A percentile compares a stretch with the other conserved stretches of the same genome.
Evolutionary conservation across 306 rosid genomes (phyloP).

Genomic region (Prunus davidiana): DNA sequence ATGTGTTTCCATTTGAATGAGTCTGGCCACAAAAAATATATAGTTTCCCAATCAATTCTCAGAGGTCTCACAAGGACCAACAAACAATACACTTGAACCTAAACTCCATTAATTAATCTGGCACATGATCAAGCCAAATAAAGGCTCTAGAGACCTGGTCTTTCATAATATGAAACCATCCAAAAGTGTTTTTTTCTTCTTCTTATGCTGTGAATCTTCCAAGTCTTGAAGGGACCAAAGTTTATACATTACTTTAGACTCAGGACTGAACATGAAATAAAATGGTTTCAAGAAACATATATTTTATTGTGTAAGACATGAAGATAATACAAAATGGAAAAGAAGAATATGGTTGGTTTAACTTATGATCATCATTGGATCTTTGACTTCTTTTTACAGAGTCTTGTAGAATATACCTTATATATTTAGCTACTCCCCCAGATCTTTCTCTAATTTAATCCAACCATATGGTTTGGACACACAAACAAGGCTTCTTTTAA

Average conservation of each 20-base stretch:
- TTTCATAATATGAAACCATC: constrained; percentile 15
- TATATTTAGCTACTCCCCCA: constrained; percentile 3
- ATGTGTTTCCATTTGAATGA: neutral
- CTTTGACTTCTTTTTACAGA: constrained; percentile 14
- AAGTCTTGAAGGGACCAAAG: constrained; percentile 33
- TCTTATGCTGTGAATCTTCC: constrained; percentile 23
- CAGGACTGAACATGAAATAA: neutral
- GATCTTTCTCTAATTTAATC: constrained; percentile 11
- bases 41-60: neutral
- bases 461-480: constrained; percentile 23
- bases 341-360: neutral
- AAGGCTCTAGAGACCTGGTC: neutral
- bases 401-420: constrained; percentile 17
- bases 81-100: neutral
- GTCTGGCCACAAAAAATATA: too few species aligned
- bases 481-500: constrained; percentile 8
- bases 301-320: neutral
- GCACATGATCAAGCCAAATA: neutral
- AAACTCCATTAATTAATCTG: constrained; percentile 15
- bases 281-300: neutral
- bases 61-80: constrained; percentile 11
- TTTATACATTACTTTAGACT: neutral
- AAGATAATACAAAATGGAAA: constrained; percentile 19
- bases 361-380: constrained; percentile 15
- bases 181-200: neutral